Evolutionary conservation across 306 rosid genomes (phyloP), one percentile per base, ranked within the genome.

Genomic region (Mucuna pruriens): DNA sequence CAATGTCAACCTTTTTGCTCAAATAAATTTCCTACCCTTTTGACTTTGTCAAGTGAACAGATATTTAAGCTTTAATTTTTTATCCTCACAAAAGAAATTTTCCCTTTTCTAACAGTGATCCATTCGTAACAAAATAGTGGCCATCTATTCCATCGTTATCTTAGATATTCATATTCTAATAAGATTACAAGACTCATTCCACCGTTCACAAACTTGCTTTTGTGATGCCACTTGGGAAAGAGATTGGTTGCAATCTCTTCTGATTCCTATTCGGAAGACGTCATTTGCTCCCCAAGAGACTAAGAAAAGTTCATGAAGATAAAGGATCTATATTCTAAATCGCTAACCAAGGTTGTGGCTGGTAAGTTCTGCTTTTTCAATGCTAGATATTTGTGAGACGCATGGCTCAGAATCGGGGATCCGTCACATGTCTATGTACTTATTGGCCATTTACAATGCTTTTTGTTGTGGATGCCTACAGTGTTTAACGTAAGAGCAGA

Each of bases 271-370:
- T 57, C 16, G 5, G 36, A 74, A 74, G 31, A 54, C 8, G 19
- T 19, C 48, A 54, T 54, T 49, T 71, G 55, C 76, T 29, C n/a
- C 64, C 4, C 8, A 9, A 4, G 8, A 25, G 3, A 11, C 64
- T 23, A 46, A 71, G n/a, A 17, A 31, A 62, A 31, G 49, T 52
- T 73, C 33, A 72, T 72, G 58, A 51, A 25, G 34, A 73, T 52
- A 52, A 52, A 19, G 46, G 49, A 38, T 71, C 38, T 3, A 63
- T 33, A 10, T 31, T 20, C 40, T 16, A 71, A 26, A 25, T 45
- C 15, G 42, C 3, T 15, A 46, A 31, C 39, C 29, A 31, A 72
- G 33, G 64, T 2, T 19, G 60, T 51, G 33, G 48, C 33, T 51
- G 64, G 33, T 51, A 31, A 49, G 10, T 31, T 72, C 3, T 72